A percentile compares a stretch with the other conserved stretches of the same genome.
Conservation (phyloP, 2,329 filamentous ascomycete species). For the Trichoderma hamatum region DNA sequence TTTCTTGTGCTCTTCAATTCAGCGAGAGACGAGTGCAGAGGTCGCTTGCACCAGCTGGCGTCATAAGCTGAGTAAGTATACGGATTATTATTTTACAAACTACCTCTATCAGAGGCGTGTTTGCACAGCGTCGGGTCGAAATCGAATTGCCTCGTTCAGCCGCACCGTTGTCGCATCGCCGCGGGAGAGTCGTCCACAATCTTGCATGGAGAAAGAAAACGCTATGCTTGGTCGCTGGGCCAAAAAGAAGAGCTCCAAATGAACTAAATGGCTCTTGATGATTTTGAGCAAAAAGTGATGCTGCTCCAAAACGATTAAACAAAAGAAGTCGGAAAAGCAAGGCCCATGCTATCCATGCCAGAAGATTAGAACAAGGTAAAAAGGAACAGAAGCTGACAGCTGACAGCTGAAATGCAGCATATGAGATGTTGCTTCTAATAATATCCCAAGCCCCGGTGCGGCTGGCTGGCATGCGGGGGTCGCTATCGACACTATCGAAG, state of each 20-base stretch:
- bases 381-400: slow-evolving; percentile 17
- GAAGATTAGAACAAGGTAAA: background rate
- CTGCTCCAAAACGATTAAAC: background rate
- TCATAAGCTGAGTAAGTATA: background rate
- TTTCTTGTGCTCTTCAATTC: background rate
- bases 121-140: background rate
- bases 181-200: background rate
- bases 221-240: background rate
- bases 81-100: background rate
- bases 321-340: background rate
- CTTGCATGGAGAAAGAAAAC: slow-evolving; percentile 5
- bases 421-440: slow-evolving; percentile 11
- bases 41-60: background rate
- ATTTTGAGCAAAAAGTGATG: background rate
- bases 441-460: slow-evolving; percentile 19
- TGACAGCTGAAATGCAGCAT: slow-evolving; percentile 3
- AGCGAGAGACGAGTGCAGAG: background rate
- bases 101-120: background rate
- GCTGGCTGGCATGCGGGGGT: slow-evolving; percentile 18
- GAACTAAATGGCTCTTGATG: background rate
- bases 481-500: background rate
- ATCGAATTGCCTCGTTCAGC: slow-evolving; percentile 18
- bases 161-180: slow-evolving; percentile 23
- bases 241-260: background rate
- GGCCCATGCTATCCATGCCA: background rate